Evolutionary conservation across 2,329 filamentous ascomycete species (phyloP).

Genomic region (Ceratocystis albifundus): DNA sequence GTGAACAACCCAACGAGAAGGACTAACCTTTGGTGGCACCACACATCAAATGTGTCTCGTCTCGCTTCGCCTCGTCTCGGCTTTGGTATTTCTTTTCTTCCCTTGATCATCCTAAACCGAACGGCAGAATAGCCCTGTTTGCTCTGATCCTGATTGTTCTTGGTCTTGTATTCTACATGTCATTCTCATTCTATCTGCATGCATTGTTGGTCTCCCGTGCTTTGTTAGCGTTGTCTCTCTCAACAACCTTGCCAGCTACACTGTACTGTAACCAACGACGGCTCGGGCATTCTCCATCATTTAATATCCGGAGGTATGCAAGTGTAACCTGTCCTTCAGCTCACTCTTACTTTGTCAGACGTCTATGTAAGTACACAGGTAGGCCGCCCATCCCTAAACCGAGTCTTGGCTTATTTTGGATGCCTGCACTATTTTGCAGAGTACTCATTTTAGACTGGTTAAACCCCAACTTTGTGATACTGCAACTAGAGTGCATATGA

Average conservation of each 20-base stretch:
- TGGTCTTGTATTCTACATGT: no score
- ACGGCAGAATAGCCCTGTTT: not conserved
- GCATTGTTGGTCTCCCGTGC: not conserved
- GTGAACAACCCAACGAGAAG: not conserved
- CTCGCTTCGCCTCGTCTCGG: not conserved
- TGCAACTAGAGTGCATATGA: not conserved
- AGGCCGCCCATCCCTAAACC: not conserved
- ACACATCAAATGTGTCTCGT: not conserved
- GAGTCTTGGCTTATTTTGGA: not conserved
- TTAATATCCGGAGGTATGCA: slow-evolving; percentile 6
- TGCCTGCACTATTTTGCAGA: not conserved
- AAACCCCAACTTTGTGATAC: not conserved
- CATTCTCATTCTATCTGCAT: no score
- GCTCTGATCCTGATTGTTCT: not conserved
- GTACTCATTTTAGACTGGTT: not conserved
- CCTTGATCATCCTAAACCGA: not conserved
- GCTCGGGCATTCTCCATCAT: not conserved
- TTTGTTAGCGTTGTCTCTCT: not conserved
- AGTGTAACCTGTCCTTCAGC: not conserved
- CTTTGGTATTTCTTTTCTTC: not conserved
- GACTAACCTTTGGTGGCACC: not conserved
- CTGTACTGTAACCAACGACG: not conserved
- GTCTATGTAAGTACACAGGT: not conserved
- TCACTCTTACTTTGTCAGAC: not conserved
- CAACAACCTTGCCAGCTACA: not conserved